phyloP scores from a whole-genome alignment of 306 rosid genomes.

The Ormosia semicastrata region DNA sequence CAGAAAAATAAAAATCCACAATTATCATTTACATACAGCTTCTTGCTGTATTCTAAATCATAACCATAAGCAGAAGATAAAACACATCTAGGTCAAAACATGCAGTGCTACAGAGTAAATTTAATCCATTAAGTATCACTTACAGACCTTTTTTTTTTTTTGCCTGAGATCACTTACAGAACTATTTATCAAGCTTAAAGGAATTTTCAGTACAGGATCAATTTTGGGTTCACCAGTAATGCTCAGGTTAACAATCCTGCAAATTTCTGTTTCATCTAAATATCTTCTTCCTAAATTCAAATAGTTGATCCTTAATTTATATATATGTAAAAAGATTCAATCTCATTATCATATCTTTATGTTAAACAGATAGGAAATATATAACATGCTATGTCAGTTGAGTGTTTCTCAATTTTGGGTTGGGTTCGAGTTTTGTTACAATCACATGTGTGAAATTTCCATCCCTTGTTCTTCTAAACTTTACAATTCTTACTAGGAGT shows the following conservation, averaged over 20 bases:
- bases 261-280: not conserved
- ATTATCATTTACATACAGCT: not conserved
- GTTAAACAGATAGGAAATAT: not conserved
- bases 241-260: not conserved
- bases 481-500: not conserved
- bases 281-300: not conserved
- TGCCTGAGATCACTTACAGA: not conserved
- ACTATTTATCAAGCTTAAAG: not conserved
- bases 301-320: not conserved
- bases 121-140: not conserved
- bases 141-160: not conserved
- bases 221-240: not conserved
- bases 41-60: constrained; percentile 14
- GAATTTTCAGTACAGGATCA: not conserved
- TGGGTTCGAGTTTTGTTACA: not conserved
- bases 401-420: not conserved
- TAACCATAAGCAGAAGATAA: not conserved
- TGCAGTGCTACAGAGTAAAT: not conserved
- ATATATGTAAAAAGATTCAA: not conserved
- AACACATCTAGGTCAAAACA: not conserved
- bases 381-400: not conserved
- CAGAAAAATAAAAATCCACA: not conserved
- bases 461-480: not conserved
- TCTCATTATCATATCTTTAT: not conserved
- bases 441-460: not conserved